Evolutionary conservation across 306 rosid species (phyloP).

Genomic region (Senna siamea): DNA sequence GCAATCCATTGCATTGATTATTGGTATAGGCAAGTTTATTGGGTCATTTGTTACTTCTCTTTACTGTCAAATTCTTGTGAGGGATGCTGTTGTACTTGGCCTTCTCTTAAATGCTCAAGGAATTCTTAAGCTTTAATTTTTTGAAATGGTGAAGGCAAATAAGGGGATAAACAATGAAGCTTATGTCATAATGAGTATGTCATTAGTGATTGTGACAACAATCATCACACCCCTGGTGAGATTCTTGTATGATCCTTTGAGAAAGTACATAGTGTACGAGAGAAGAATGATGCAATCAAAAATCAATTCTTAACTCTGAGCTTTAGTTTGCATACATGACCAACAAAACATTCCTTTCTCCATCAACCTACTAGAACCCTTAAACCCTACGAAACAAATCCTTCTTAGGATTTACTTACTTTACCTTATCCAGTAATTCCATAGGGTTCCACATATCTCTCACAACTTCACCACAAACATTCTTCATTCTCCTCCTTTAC

Average conservation of each 20-base stretch:
- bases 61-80: slow-evolving; percentile 24
- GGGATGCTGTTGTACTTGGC: slow-evolving; percentile 44
- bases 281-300: slow-evolving; percentile 38
- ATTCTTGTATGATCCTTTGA: slow-evolving; percentile 46
- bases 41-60: slow-evolving; percentile 33
- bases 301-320: slow-evolving; percentile 24
- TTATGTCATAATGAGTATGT: slow-evolving; percentile 34
- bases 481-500: neutral
- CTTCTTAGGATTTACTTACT: slow-evolving; percentile 39
- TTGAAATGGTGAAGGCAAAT: slow-evolving; percentile 12
- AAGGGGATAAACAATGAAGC: slow-evolving; percentile 31
- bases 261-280: slow-evolving; percentile 26
- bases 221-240: slow-evolving; percentile 24
- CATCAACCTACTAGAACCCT: slow-evolving; percentile 48
- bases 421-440: slow-evolving; percentile 40
- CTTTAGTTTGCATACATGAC: slow-evolving; percentile 41
- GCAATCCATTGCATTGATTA: slow-evolving; percentile 26
- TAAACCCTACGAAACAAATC: slow-evolving; percentile 35
- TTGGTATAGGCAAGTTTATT: slow-evolving; percentile 38
- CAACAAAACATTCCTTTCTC: slow-evolving; percentile 31
- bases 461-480: too few species aligned
- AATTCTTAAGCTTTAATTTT: slow-evolving; percentile 40
- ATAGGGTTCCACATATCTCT: too few species aligned
- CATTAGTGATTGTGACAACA: slow-evolving; percentile 29
- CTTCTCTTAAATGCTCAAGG: slow-evolving; percentile 48